These are phyloP conservation scores for Ogataea thermomethanolica DNA, from an alignment of 805 yeast genomes.

Conservation along the genomic window DNA sequence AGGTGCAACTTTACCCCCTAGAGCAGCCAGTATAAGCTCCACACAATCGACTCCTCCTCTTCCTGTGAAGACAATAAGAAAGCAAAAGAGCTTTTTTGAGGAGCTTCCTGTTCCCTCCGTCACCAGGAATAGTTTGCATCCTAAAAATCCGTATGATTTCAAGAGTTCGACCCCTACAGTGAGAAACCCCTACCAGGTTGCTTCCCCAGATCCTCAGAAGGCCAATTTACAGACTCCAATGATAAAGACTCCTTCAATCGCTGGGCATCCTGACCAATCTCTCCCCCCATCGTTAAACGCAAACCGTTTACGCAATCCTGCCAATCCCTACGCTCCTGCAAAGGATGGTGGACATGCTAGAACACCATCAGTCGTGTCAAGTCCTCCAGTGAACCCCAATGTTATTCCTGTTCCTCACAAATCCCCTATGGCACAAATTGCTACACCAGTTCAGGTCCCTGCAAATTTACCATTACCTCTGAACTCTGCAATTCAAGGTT, in stretches of 20 bases:
- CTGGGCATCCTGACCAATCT: background rate
- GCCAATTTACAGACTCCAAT: conserved; percentile 2
- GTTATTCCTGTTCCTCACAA: conserved; percentile 30
- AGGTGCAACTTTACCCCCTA: conserved; percentile 2
- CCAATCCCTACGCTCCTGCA: conserved; percentile 34
- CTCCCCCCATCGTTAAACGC: conserved; percentile 1
- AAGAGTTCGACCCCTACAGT: conserved; percentile 6
- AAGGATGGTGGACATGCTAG: conserved; percentile 32
- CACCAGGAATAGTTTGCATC: conserved; percentile 12
- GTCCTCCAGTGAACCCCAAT: conserved; percentile 26
- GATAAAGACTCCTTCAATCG: background rate
- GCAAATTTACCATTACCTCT: background rate
- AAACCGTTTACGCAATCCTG: conserved; percentile 10
- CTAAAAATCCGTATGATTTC: conserved; percentile 26
- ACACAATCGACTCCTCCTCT: conserved; percentile 11
- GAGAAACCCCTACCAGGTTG: conserved; percentile 4
- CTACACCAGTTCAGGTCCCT: conserved; percentile 11
- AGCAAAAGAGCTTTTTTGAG: conserved; percentile 50
- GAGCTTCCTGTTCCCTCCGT: conserved; percentile 45
- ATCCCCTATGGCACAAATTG: conserved; percentile 18
- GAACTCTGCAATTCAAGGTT: background rate
- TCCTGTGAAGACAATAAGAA: conserved; percentile 11
- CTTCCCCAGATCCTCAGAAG: background rate
- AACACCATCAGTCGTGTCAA: conserved; percentile 21
- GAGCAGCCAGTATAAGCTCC: background rate